Evolutionary conservation across 2,329 filamentous ascomycete genomes (phyloP).

Genomic region (Trichoderma lentiforme): DNA sequence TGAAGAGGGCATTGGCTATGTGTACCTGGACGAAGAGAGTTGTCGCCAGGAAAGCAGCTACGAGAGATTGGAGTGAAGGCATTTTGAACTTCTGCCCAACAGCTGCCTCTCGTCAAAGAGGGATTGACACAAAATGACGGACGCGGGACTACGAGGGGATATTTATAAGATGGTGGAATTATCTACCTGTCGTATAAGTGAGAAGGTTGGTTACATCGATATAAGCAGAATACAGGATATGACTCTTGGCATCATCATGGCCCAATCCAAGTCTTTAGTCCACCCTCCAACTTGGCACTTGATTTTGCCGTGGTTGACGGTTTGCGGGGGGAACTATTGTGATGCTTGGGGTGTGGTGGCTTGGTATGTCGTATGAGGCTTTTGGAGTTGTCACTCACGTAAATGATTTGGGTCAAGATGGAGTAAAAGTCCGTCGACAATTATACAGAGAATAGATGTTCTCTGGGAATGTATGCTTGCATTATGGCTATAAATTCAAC

Average conservation of each 20-base stretch:
- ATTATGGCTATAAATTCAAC: background rate
- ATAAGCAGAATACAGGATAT: background rate
- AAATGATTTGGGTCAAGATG: background rate
- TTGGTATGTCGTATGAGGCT: constrained; percentile 6
- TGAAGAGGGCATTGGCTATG: constrained; percentile 48
- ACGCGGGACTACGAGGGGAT: background rate
- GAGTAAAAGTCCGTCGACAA: background rate
- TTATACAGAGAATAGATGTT: background rate
- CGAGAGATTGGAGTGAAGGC: background rate
- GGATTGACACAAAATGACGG: background rate
- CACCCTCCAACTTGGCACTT: background rate
- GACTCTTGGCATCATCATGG: background rate
- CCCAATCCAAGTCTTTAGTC: background rate
- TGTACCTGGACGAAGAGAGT: constrained; percentile 1
- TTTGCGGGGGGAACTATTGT: background rate
- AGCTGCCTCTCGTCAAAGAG: background rate
- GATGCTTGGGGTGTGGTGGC: background rate
- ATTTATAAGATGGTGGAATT: background rate
- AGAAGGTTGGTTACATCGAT: background rate
- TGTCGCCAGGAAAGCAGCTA: background rate
- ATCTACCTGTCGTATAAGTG: background rate
- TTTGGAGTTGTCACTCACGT: background rate
- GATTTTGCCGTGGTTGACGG: background rate
- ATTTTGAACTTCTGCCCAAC: background rate
- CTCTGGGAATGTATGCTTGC: background rate